phyloP scores from a whole-genome alignment of 1,139 yeast species.

The Kodamaea fungicola region DNA sequence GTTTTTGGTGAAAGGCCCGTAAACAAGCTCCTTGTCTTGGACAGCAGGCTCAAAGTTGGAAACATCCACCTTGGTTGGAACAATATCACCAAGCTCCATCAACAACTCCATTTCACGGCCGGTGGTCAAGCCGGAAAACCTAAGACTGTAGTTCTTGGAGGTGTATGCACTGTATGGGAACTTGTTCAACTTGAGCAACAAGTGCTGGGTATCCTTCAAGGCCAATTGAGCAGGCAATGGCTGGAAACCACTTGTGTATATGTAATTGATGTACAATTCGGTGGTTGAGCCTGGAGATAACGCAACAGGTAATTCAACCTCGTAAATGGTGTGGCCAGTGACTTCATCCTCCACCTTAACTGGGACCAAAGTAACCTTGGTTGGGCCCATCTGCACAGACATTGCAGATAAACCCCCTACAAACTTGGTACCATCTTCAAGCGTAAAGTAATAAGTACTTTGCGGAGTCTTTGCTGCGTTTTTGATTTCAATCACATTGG shows the following conservation, averaged over 20 bases:
- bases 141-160: slow-evolving; percentile 50
- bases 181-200: slow-evolving; percentile 54
- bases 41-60: slow-evolving; percentile 31
- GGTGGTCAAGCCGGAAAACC: slow-evolving; percentile 46
- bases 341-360: slow-evolving; percentile 24
- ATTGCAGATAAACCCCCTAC: slow-evolving; percentile 47
- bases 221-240: slow-evolving; percentile 66
- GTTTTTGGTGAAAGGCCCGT: slow-evolving; percentile 50
- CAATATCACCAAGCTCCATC: slow-evolving; percentile 11
- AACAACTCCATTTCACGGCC: slow-evolving; percentile 46
- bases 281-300: slow-evolving; percentile 59
- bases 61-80: slow-evolving; percentile 12
- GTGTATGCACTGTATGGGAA: slow-evolving; percentile 62
- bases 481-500: slow-evolving; percentile 49
- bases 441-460: slow-evolving; percentile 51
- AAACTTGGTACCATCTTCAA: slow-evolving; percentile 46
- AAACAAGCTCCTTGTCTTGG: slow-evolving; percentile 42
- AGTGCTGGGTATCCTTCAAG: slow-evolving; percentile 60
- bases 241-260: slow-evolving; percentile 44
- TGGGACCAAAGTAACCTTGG: slow-evolving; percentile 24
- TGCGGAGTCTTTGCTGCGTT: slow-evolving; percentile 59
- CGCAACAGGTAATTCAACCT: slow-evolving; percentile 58
- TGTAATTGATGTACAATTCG: slow-evolving; percentile 51
- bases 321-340: slow-evolving; percentile 25
- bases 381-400: slow-evolving; percentile 25